phyloP scores from a whole-genome alignment of 192 early-diverging fungal genomes.

The Rhizophagus clarus region DNA sequence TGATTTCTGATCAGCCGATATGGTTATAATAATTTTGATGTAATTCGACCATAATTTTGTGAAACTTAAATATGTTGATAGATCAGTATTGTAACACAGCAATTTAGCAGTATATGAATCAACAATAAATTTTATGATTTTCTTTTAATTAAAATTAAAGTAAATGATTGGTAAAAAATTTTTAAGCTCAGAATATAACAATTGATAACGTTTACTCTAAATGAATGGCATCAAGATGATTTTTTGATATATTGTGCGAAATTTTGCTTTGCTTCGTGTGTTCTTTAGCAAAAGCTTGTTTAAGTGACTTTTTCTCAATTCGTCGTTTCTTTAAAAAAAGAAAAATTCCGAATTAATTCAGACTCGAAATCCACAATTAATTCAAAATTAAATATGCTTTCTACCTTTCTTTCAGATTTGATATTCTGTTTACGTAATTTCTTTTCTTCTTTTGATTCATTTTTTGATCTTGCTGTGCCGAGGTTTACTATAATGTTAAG shows the following conservation, averaged over 20 bases:
- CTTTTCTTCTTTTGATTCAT: conserved; percentile 94
- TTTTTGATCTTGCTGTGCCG: conserved; percentile 71
- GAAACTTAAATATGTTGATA: too few relatives aligned
- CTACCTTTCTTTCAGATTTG: conserved; percentile 80
- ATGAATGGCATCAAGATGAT: conserved; percentile 48
- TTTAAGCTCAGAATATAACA: not conserved
- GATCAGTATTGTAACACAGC: too few relatives aligned
- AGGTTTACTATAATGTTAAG: conserved; percentile 55
- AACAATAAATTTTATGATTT: too few relatives aligned
- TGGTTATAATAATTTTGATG: too few relatives aligned
- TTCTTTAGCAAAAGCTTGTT: conserved; percentile 78
- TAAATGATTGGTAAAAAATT: too few relatives aligned
- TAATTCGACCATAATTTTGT: too few relatives aligned
- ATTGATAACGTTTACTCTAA: conserved; percentile 34
- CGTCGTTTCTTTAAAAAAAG: conserved; percentile 52
- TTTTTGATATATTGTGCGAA: conserved; percentile 54
- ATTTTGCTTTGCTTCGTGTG: conserved; percentile 59
- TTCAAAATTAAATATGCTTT: not conserved
- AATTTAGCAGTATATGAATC: too few relatives aligned
- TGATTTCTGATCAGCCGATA: too few relatives aligned
- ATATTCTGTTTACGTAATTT: conserved; percentile 83
- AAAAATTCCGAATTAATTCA: not conserved
- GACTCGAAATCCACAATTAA: not conserved
- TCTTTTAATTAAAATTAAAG: too few relatives aligned
- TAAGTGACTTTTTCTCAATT: conserved; percentile 77